Evolutionary conservation across 306 rosid species (phyloP), one percentile per base, ranked within the genome.

Genomic region (Medicago ruthenica): DNA sequence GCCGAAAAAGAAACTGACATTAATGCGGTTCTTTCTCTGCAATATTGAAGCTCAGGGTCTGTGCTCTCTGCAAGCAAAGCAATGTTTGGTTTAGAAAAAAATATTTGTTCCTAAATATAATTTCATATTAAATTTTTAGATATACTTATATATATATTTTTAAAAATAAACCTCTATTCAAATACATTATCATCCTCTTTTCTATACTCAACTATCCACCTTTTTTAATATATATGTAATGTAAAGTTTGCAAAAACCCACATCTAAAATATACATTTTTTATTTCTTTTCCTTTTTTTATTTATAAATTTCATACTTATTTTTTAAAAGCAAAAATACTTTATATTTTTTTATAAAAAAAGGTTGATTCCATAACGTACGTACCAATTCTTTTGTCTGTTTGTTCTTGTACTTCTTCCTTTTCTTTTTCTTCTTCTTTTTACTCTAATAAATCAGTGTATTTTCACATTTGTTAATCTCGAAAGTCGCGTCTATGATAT

Each of bases 61-160:
- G 80, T 82, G 80, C 73, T 88, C 73, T 88, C 80, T 87, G 79
- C 85, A 81, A 84, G 27, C 70, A 64, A 16, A 27, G 15, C 4
- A 12, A 41, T 10, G 59, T 31, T 77, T 86, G 41, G 81, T 57
- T 10, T 57, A 5, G 12, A 0, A 53, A 53, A 53, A 53, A 8
- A 7, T 6, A 53, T 7, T 16, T 53, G 1, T 53, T 53, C 8
- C 11, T 16, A 51, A 16, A 53, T 53, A 53, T 47, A 48, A 12
- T 11, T 44, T 44, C n/a, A n/a, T 50, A 5, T n/a, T 45, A 45
- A 11, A 13, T 45, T 45, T 11, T 45, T 12, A 4, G 37, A 13
- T 12, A 51, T 51, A n/a, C 7, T 7, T 51, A 16, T 50, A n/a
- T 2, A n/a, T n/a, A n/a, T 15, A 15, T 50, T 50, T 50, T 51